phyloP scores from a whole-genome alignment of 495 filamentous ascomycete species.

The Aspergillus conjunctus region DNA sequence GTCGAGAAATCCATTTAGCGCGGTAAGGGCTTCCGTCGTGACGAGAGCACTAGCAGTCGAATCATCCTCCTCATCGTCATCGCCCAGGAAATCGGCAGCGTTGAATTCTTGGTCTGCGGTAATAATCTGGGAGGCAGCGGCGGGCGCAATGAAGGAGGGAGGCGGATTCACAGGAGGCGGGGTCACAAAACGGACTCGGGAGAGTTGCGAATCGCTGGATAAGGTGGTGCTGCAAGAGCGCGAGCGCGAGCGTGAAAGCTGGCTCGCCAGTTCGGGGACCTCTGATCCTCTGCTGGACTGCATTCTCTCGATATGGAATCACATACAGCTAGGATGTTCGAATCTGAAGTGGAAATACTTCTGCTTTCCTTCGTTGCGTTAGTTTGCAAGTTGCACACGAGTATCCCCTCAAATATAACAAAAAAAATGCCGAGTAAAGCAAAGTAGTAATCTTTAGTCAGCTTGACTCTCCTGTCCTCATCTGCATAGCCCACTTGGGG shows the following conservation, averaged over 20 bases:
- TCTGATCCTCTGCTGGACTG: constrained; percentile 41
- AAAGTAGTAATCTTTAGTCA: constrained; percentile 10
- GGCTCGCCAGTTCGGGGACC: constrained; percentile 34
- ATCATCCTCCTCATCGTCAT: constrained; percentile 62
- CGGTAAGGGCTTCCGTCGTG: constrained; percentile 69
- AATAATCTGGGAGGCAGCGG: constrained; percentile 89
- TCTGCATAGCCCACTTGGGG: constrained; percentile 21
- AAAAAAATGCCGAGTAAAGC: background rate
- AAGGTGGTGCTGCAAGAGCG: constrained; percentile 49
- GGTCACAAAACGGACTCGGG: constrained; percentile 52
- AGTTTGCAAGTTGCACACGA: constrained; percentile 1
- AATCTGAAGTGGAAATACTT: constrained; percentile 1
- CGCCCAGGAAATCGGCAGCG: constrained; percentile 63
- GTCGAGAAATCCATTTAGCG: constrained; percentile 93
- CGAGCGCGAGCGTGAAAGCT: constrained; percentile 44
- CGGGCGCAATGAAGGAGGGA: constrained; percentile 84
- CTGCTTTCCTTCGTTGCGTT: constrained; percentile 5
- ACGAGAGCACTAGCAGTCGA: constrained; percentile 64
- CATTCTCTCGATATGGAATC: constrained; percentile 26
- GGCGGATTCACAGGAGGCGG: constrained; percentile 75
- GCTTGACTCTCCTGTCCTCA: constrained; percentile 1
- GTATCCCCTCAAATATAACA: background rate
- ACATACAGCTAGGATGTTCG: constrained; percentile 5
- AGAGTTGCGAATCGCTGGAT: constrained; percentile 48
- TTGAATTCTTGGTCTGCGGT: constrained; percentile 82